phyloP scores from a whole-genome alignment of 2,329 filamentous ascomycete genomes.

The Fusarium miscanthi region DNA sequence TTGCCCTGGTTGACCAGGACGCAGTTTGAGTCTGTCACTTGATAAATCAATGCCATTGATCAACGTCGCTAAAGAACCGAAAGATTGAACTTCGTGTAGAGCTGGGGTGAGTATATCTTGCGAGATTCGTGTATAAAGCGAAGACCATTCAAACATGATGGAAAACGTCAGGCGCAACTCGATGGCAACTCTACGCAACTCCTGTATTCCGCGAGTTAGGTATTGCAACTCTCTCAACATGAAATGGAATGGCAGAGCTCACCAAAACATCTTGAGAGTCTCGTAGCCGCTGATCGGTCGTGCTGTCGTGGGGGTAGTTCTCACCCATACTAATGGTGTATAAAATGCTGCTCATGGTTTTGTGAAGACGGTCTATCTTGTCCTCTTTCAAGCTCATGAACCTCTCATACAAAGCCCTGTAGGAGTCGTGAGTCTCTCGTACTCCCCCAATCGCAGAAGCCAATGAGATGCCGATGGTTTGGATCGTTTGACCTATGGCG shows the following conservation, averaged over 20 bases:
- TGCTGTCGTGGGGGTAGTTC: background rate
- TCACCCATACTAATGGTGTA: fast-evolving
- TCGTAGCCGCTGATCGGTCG: background rate
- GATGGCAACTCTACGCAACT: background rate
- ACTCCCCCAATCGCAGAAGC: background rate
- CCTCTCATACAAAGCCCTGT: background rate
- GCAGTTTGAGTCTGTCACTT: background rate
- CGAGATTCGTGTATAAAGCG: background rate
- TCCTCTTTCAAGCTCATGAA: background rate
- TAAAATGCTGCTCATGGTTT: fast-evolving
- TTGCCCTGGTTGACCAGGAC: background rate
- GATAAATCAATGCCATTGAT: background rate
- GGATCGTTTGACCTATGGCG: background rate
- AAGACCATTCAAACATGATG: background rate
- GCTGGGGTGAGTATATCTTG: background rate
- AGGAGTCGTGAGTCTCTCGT: background rate
- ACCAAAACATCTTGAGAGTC: background rate
- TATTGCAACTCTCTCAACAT: no score
- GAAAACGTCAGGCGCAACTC: background rate
- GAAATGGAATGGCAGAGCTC: background rate
- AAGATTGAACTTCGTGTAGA: background rate
- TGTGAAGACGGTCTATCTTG: background rate
- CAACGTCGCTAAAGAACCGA: fast-evolving
- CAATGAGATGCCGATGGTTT: background rate
- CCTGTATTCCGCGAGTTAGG: background rate